Percentiles rank a stretch among this genome's conserved stretches.
Conservation (phyloP, 2,329 filamentous ascomycete species). For the Albophoma yamanashiensis region DNA sequence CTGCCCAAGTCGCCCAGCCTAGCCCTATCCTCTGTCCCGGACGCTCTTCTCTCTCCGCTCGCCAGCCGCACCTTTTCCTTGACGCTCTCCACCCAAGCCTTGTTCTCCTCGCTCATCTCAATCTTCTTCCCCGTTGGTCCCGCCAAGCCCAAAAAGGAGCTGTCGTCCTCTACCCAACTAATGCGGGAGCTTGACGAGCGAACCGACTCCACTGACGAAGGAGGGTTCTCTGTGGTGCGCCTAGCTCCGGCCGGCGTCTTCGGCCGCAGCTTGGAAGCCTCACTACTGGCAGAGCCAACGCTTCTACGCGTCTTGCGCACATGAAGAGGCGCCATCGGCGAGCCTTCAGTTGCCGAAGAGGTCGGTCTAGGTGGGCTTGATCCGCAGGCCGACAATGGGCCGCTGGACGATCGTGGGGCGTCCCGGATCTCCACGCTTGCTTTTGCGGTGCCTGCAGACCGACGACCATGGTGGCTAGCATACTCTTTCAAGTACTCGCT, state of each 20-base stretch:
- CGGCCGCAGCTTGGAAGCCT: slow-evolving; percentile 21
- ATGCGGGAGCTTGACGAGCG: slow-evolving; percentile 42
- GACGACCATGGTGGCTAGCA: slow-evolving; percentile 80
- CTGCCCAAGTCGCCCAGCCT: slow-evolving; percentile 61
- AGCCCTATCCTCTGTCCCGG: slow-evolving; percentile 17
- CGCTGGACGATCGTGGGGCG: slow-evolving; percentile 21
- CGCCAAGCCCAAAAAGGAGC: slow-evolving; percentile 53
- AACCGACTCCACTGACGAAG: slow-evolving; percentile 31
- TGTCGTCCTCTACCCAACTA: slow-evolving; percentile 50
- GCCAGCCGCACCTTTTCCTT: slow-evolving; percentile 67
- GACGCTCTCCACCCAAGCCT: slow-evolving; percentile 74
- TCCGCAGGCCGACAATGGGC: slow-evolving; percentile 17
- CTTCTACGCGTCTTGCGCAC: slow-evolving; percentile 44
- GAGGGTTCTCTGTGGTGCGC: slow-evolving; percentile 25
- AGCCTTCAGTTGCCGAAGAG: slow-evolving; percentile 25
- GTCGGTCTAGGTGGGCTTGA: slow-evolving; percentile 31
- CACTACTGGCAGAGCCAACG: slow-evolving; percentile 22
- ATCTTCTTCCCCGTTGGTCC: slow-evolving; percentile 56
- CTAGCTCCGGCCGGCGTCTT: slow-evolving; percentile 30
- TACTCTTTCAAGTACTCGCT: slow-evolving; percentile 93
- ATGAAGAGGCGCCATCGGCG: slow-evolving; percentile 36
- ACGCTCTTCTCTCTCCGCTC: slow-evolving; percentile 42
- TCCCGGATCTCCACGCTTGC: slow-evolving; percentile 51
- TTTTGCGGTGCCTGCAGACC: slow-evolving; percentile 34
- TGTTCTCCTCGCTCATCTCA: slow-evolving; percentile 60